Conservation (phyloP, 306 rosid genomes). For the Ormosia semicastrata region DNA sequence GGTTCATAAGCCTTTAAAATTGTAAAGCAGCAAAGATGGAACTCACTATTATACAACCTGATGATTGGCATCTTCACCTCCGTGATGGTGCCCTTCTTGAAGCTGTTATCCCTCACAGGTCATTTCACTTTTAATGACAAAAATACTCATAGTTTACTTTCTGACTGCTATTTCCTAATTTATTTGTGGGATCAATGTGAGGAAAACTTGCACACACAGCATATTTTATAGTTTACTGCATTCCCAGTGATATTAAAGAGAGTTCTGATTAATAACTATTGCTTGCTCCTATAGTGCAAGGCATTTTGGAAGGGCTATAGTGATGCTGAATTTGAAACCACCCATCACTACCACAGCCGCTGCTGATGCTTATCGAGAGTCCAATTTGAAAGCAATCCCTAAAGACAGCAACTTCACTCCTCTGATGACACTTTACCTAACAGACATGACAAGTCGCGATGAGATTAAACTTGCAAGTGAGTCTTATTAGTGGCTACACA, state of each 20-base stretch:
- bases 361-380: constrained; percentile 68
- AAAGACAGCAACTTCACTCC: constrained; percentile 63
- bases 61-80: constrained; percentile 96
- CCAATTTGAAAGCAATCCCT: constrained; percentile 78
- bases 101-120: constrained; percentile 81
- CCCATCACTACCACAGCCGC: constrained; percentile 69
- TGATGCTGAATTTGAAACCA: constrained; percentile 94
- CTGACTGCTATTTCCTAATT: background rate
- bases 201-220: background rate
- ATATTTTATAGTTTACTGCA: background rate
- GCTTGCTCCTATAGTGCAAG: constrained; percentile 49
- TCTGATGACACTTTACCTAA: constrained; percentile 89
- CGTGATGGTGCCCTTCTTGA: constrained; percentile 79
- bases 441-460: constrained; percentile 64
- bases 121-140: background rate
- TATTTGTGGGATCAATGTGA: background rate
- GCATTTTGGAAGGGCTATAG: constrained; percentile 82
- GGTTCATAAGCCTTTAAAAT: constrained; percentile 24
- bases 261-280: constrained; percentile 24
- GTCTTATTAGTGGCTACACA: constrained; percentile 16
- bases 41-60: constrained; percentile 76
- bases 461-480: constrained; percentile 90
- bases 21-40: constrained; percentile 57
- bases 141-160: background rate
- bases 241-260: background rate